Conservation (phyloP, 768 basidiomycete genomes). For the Tephrocybe sp. region DNA sequence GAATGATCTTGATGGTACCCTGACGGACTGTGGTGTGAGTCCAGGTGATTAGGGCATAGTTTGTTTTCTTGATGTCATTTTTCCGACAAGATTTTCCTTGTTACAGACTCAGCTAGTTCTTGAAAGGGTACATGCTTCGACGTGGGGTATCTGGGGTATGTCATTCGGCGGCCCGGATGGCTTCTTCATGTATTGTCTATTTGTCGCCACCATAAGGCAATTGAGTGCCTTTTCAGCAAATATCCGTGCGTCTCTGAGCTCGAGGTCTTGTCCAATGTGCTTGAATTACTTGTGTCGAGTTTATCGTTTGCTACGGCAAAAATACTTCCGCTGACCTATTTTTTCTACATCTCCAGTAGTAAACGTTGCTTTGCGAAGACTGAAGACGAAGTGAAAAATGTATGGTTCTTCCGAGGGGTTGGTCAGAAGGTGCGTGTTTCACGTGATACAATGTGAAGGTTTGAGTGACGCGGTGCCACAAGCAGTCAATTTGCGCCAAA, state of each 20-base stretch:
- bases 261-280: too few species aligned
- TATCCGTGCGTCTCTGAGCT: too few species aligned
- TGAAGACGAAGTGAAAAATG: not conserved
- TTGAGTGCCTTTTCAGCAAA: not conserved
- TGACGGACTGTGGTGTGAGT: not conserved
- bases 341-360: too few species aligned
- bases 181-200: not conserved
- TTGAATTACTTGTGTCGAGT: too few species aligned
- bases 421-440: not conserved
- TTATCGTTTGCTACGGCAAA: not conserved
- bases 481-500: not conserved
- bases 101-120: not conserved
- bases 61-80: slow-evolving; percentile 14
- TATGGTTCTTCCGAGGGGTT: not conserved
- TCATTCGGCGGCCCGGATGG: slow-evolving; percentile 7
- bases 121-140: not conserved
- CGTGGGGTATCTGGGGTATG: not conserved
- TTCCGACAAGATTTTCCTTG: slow-evolving; percentile 6
- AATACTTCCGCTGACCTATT: too few species aligned
- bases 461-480: too few species aligned
- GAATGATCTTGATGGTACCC: not conserved
- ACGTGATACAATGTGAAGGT: not conserved
- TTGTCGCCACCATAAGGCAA: not conserved
- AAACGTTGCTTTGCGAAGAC: not conserved
- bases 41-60: slow-evolving; percentile 7